A percentile compares a stretch with the other conserved stretches of the same genome.
These are phyloP conservation scores for Parathielavia hyrcaniae DNA, from an alignment of 495 filamentous ascomycete genomes.

Conservation along the genomic window DNA sequence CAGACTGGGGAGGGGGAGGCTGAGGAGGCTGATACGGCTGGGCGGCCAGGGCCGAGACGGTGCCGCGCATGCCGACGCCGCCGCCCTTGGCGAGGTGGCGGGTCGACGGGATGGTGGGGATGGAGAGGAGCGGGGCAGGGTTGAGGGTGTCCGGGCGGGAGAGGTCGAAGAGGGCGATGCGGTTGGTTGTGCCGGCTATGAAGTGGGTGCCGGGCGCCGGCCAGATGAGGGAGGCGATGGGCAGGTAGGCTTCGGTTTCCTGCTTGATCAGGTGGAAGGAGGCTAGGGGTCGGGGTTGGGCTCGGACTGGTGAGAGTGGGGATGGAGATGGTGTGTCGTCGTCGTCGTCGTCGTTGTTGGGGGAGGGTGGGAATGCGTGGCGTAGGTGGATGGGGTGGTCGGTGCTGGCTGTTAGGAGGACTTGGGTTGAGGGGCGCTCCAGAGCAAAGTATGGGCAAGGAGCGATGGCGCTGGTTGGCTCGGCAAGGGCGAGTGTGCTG, in stretches of 20 bases:
- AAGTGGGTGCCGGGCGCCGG: slow-evolving; percentile 53
- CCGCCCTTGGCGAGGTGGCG: slow-evolving; percentile 62
- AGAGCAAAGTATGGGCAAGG: slow-evolving; percentile 69
- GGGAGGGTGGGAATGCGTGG: slow-evolving; percentile 28
- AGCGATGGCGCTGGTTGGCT: slow-evolving; percentile 64
- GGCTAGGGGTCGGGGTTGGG: slow-evolving; percentile 42
- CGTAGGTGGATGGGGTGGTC: slow-evolving; percentile 74
- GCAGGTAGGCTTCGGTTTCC: slow-evolving; percentile 72
- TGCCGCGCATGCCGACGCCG: slow-evolving; percentile 76
- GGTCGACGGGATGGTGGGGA: slow-evolving; percentile 72
- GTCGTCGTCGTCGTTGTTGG: neutral
- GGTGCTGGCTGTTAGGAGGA: slow-evolving; percentile 58
- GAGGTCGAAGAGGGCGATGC: slow-evolving; percentile 73
- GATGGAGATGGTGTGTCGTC: slow-evolving; percentile 15
- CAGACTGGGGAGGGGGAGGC: no score
- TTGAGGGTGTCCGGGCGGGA: slow-evolving; percentile 49
- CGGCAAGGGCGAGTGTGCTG: slow-evolving; percentile 52
- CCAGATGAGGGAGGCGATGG: slow-evolving; percentile 70
- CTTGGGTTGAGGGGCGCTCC: slow-evolving; percentile 57
- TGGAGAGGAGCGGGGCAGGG: slow-evolving; percentile 50
- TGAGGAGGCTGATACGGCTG: slow-evolving; percentile 22
- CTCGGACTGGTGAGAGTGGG: slow-evolving; percentile 26
- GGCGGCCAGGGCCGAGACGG: slow-evolving; percentile 58
- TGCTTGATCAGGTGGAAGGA: slow-evolving; percentile 66
- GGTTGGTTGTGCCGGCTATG: slow-evolving; percentile 66